These are phyloP conservation scores for Tylopilus vinaceipallidus DNA, from an alignment of 768 basidiomycete genomes.

Conservation along the genomic window DNA sequence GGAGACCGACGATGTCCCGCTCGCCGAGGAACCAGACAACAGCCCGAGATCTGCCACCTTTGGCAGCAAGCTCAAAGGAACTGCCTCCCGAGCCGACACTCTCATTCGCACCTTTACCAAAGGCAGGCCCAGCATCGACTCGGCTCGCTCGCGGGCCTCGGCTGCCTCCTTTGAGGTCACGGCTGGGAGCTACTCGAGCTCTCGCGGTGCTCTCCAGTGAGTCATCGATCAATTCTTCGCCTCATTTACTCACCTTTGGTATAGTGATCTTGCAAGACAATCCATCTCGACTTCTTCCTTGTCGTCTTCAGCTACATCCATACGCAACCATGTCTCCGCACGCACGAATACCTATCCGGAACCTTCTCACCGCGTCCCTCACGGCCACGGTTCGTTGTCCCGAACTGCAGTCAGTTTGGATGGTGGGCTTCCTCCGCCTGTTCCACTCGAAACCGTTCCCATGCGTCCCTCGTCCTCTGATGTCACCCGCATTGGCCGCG, in stretches of 20 bases:
- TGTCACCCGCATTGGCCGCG: constrained; percentile 3
- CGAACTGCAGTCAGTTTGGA: constrained; percentile 10
- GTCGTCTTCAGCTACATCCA: constrained; percentile 25
- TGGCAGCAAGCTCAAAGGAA: constrained; percentile 30
- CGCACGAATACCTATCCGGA: constrained; percentile 20
- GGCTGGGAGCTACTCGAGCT: constrained; percentile 47
- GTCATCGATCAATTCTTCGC: constrained; percentile 24
- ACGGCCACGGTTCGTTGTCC: constrained; percentile 4
- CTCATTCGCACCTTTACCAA: constrained; percentile 47
- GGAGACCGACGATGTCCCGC: constrained; percentile 59
- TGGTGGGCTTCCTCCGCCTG: constrained; percentile 2
- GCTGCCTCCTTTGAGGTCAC: constrained; percentile 62
- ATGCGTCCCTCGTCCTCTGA: constrained; percentile 13
- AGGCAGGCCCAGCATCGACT: constrained; percentile 65
- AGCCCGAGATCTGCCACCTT: constrained; percentile 30
- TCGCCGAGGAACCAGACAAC: constrained; percentile 48
- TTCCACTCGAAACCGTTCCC: constrained; percentile 1
- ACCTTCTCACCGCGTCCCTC: constrained; percentile 6
- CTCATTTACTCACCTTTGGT: constrained; percentile 4
- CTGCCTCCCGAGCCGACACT: constrained; percentile 32
- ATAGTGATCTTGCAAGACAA: constrained; percentile 59
- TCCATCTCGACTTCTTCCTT: constrained; percentile 57
- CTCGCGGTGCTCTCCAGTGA: constrained; percentile 59
- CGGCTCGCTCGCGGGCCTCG: constrained; percentile 48
- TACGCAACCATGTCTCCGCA: constrained; percentile 42